phyloP scores from a whole-genome alignment of 148 eudicot species.

The Simmondsia chinensis region DNA sequence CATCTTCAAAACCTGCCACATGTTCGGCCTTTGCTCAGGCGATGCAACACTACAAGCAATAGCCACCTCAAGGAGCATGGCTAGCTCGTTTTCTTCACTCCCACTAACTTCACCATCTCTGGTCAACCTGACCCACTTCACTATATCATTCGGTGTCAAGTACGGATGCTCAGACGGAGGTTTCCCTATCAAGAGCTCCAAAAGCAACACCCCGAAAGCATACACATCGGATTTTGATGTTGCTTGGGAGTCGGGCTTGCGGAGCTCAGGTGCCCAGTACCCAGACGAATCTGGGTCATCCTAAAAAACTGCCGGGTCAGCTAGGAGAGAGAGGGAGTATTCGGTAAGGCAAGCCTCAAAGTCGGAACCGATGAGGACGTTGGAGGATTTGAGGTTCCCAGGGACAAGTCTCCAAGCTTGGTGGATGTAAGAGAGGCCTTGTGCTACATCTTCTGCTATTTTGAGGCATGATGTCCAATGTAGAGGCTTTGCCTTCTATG shows the following conservation, averaged over 20 bases:
- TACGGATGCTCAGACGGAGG: conserved; percentile 43
- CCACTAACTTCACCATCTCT: conserved; percentile 35
- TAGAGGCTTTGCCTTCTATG: conserved; percentile 62
- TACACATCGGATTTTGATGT: conserved; percentile 58
- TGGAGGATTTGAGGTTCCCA: conserved; percentile 72
- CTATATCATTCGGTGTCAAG: conserved; percentile 31
- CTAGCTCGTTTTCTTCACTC: conserved; percentile 38
- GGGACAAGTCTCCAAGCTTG: conserved; percentile 72
- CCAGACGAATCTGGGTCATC: conserved; percentile 23
- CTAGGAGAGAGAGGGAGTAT: conserved; percentile 43
- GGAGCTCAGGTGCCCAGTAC: conserved; percentile 55
- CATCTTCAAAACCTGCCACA: conserved; percentile 86
- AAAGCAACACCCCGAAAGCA: conserved; percentile 52
- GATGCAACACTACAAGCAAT: conserved; percentile 43
- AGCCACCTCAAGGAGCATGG: conserved; percentile 66
- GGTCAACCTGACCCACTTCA: conserved; percentile 43
- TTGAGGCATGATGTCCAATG: conserved; percentile 92
- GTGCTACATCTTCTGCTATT: conserved; percentile 79
- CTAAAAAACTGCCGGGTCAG: conserved; percentile 9
- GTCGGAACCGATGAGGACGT: conserved; percentile 68
- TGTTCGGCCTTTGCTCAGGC: conserved; percentile 62
- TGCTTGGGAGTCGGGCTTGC: conserved; percentile 20
- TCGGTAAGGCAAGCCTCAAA: conserved; percentile 77
- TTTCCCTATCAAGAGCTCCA: conserved; percentile 68
- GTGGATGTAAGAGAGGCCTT: conserved; percentile 79